phyloP scores from a whole-genome alignment of 257 asterid species.

The Gentiana dahurica region DNA sequence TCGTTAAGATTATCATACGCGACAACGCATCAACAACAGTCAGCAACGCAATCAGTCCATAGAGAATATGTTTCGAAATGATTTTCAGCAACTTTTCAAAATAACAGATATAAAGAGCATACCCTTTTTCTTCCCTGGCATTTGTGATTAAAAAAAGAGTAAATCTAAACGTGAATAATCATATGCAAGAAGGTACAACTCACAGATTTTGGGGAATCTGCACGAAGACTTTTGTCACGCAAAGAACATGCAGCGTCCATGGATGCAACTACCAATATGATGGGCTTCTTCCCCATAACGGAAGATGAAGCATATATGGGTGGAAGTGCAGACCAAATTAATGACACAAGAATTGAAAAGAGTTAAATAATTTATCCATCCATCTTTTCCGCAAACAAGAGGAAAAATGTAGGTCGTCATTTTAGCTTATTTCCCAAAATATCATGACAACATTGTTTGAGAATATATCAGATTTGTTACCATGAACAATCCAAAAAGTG shows the following conservation, averaged over 20 bases:
- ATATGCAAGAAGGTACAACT: slow-evolving; percentile 15
- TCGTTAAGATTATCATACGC: slow-evolving; percentile 40
- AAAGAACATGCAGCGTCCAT: slow-evolving; percentile 96
- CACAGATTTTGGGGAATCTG: slow-evolving; percentile 96
- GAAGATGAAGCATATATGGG: slow-evolving; percentile 48
- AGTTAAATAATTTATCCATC: slow-evolving; percentile 16
- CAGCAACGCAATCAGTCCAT: slow-evolving; percentile 91
- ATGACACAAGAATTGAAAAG: slow-evolving; percentile 28
- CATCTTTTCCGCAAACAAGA: slow-evolving; percentile 10
- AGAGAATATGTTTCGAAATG: slow-evolving; percentile 11
- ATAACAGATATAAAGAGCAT: neutral
- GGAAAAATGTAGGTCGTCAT: neutral
- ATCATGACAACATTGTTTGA: too few relatives aligned
- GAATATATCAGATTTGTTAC: too few relatives aligned
- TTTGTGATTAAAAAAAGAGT: too few relatives aligned
- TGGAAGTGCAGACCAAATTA: slow-evolving; percentile 91
- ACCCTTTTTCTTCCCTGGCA: too few relatives aligned
- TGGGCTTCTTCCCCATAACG: slow-evolving; percentile 53
- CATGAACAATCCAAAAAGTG: too few relatives aligned
- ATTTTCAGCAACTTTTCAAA: slow-evolving; percentile 2
- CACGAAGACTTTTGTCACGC: slow-evolving; percentile 88
- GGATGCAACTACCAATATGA: slow-evolving; percentile 58
- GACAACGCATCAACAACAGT: slow-evolving; percentile 92
- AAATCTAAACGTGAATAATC: too few relatives aligned
- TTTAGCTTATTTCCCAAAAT: too few relatives aligned